Evolutionary conservation across 2,329 filamentous ascomycete genomes (phyloP).

Genomic region (Akanthomyces dipterigenus): DNA sequence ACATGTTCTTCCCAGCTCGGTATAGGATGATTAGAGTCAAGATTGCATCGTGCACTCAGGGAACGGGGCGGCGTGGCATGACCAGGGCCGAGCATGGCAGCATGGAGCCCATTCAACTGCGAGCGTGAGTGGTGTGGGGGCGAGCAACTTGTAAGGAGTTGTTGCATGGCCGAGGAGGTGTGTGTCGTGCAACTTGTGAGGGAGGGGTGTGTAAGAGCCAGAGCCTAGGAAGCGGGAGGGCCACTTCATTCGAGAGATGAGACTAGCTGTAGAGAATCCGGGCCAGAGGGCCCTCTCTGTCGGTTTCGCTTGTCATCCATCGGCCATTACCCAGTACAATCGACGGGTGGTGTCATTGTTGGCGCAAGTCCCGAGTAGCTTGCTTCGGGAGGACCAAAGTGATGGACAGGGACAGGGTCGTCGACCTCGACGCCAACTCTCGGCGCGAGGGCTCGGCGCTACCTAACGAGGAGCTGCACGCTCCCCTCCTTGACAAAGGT

Average conservation of each 20-base stretch:
- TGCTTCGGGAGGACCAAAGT: not conserved
- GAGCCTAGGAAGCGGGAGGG: not conserved
- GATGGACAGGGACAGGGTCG: constrained; percentile 2
- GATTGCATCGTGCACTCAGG: constrained; percentile 4
- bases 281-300: not conserved
- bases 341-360: not conserved
- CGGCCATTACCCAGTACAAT: not conserved
- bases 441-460: not conserved
- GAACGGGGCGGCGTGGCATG: not conserved
- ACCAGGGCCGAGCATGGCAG: not conserved
- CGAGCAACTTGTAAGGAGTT: not conserved
- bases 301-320: not conserved
- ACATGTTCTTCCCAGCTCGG: not conserved
- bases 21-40: constrained; percentile 9
- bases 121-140: not conserved
- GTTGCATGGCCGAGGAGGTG: constrained; percentile 1
- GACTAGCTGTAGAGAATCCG: not conserved
- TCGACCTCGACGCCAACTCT: not conserved
- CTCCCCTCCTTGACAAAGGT: constrained; percentile 6
- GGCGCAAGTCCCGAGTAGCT: too few species aligned
- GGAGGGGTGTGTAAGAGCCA: not conserved
- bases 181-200: not conserved
- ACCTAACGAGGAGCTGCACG: not conserved
- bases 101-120: constrained; percentile 1
- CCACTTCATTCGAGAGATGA: not conserved